A percentile compares a stretch with the other conserved stretches of the same genome.
phyloP scores from a whole-genome alignment of 176 grass and related monocot species.

The Dactylis glomerata region DNA sequence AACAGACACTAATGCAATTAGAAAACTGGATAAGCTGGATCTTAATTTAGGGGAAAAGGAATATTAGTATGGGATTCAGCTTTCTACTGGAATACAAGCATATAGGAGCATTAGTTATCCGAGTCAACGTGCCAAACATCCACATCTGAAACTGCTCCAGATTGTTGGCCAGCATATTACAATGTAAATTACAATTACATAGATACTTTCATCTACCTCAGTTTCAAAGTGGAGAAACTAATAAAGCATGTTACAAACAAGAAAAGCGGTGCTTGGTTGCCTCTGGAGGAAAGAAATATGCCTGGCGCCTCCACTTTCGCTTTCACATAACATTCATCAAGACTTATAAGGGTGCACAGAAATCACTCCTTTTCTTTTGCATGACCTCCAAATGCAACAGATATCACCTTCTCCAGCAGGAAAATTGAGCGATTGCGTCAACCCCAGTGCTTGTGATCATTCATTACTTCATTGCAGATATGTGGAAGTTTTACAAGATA shows the following conservation, averaged over 20 bases:
- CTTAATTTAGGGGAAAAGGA: too few species aligned
- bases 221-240: neutral
- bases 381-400: neutral
- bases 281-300: neutral
- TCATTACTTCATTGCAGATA: neutral
- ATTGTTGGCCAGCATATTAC: too few species aligned
- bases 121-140: too few species aligned
- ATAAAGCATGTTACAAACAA: neutral
- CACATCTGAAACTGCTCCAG: too few species aligned
- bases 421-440: neutral
- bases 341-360: neutral
- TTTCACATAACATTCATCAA: neutral
- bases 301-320: neutral
- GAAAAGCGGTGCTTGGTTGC: neutral
- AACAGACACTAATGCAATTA: too few species aligned
- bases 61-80: too few species aligned
- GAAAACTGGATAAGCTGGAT: too few species aligned
- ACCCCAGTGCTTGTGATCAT: neutral
- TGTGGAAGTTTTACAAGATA: neutral
- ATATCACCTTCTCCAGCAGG: neutral
- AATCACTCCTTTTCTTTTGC: neutral
- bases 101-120: too few species aligned
- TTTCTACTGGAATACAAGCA: too few species aligned
- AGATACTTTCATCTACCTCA: too few species aligned
- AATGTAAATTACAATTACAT: too few species aligned